Base-by-base conservation (phyloP, 352 stramenopile species). In the Pythium oligandrum region DNA sequence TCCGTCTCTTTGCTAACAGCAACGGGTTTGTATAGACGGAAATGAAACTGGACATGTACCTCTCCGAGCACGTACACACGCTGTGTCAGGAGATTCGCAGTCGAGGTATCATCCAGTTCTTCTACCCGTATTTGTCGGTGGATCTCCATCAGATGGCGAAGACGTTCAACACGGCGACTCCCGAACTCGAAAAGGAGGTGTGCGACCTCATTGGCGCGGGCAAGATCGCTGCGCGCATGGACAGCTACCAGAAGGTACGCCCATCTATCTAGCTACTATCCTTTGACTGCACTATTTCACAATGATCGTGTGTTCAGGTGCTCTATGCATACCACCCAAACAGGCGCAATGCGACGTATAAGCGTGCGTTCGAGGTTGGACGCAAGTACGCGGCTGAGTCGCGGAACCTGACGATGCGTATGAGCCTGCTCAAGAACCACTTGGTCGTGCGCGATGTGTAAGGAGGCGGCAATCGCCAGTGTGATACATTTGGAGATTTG, bases 21-120 rank as follows among this genome's bases (percentile, higher is more conserved):
- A 26, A 26, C 17, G 17, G 17, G 17, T 26, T 42, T 39, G 30
- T 53, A 17, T 42, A 92, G 77, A 62, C 78, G 34, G 80, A 91
- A 50, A 68, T 93, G n/a, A 54, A 63, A 30, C 48, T 95, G 11
- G 88, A 96, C 62, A 61, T 96, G 40, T 91, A 95, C 40, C 55
- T 96, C 17, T 77, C 69, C 39, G 61, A 71, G 8, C 83, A 93
- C 61, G 80, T 96, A 6, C 73, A 86, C 31, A 64, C 75, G 40
- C 56, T 96, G 31, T 83, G 74, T 64, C 75, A 83, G 34, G 75
- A 93, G 58, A 96, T 96, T 56, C 84, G 86, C 43, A 83, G 73
- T 45, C 79, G 83, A 17, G 87, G 78, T 6, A 90, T 96, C 52
- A 81, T 91, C 47, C 88, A 96, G 71, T 96, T 93, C 62, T 94